Conservation (phyloP, 768 basidiomycete genomes). For the Amanita pallidorosea region DNA sequence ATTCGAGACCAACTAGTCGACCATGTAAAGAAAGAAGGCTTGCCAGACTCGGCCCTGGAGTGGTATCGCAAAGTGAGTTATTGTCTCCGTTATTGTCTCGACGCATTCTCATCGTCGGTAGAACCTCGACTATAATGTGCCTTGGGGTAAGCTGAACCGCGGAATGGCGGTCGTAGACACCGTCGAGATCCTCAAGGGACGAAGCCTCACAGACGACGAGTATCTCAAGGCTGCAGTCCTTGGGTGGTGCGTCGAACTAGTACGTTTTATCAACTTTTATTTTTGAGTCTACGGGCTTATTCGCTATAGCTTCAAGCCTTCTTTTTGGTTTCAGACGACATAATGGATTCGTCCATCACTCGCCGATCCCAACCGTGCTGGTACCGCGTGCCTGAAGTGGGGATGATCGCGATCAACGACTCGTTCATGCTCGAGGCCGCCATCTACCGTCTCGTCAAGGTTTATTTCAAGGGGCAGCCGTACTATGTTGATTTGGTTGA, state of each 20-base stretch:
- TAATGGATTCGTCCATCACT: conserved; percentile 94
- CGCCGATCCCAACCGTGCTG: conserved; percentile 93
- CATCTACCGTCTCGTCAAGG: conserved; percentile 85
- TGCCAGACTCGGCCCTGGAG: conserved; percentile 75
- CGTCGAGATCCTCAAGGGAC: conserved; percentile 76
- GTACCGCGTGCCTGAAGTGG: conserved; percentile 60
- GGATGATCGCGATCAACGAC: conserved; percentile 91
- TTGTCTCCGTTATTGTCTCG: neutral
- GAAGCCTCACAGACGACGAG: conserved; percentile 64
- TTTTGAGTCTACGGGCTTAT: neutral
- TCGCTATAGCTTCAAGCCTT: conserved; percentile 79
- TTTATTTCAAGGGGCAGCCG: conserved; percentile 66
- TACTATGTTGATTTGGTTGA: conserved; percentile 90
- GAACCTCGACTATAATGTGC: conserved; percentile 92
- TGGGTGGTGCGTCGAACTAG: conserved; percentile 94
- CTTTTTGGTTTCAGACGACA: conserved; percentile 95
- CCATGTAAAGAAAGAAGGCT: conserved; percentile 54
- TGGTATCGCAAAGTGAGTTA: conserved; percentile 72
- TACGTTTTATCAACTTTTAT: conserved; percentile 27
- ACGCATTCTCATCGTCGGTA: conserved; percentile 15
- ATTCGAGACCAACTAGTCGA: conserved; percentile 73
- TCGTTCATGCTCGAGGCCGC: conserved; percentile 92
- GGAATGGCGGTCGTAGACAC: conserved; percentile 96
- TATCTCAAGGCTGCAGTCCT: conserved; percentile 82
- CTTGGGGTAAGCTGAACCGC: conserved; percentile 92